A percentile compares a stretch with the other conserved stretches of the same genome.
These are phyloP conservation scores for Torulaspora pretoriensis DNA, from an alignment of 1,139 yeast species.

Conservation along the genomic window DNA sequence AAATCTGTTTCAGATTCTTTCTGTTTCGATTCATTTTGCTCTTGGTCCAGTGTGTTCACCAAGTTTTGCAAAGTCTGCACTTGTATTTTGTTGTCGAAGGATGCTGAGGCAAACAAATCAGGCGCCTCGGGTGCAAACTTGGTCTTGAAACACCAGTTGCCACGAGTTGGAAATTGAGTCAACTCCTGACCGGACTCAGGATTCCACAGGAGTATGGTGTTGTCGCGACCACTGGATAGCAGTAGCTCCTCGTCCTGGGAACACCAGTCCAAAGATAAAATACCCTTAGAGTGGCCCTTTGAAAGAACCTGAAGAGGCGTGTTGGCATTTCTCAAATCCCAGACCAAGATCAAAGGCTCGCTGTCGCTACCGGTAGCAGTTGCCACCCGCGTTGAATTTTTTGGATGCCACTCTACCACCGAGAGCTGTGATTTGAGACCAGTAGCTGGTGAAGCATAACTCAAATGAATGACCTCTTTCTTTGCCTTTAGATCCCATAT, in stretches of 20 bases:
- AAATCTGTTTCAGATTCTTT: conserved; percentile 64
- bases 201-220: conserved; percentile 85
- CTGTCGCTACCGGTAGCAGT: conserved; percentile 84
- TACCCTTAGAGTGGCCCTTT: conserved; percentile 80
- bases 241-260: conserved; percentile 70
- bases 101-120: conserved; percentile 87
- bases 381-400: conserved; percentile 73
- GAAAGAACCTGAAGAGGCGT: conserved; percentile 71
- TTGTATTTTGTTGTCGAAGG: conserved; percentile 82
- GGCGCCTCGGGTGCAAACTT: conserved; percentile 86
- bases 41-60: conserved; percentile 29
- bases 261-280: conserved; percentile 92
- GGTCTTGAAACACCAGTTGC: conserved; percentile 91
- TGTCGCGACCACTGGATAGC: conserved; percentile 88
- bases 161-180: conserved; percentile 86
- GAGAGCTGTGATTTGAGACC: conserved; percentile 54
- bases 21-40: conserved; percentile 38
- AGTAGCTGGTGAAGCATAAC: conserved; percentile 50
- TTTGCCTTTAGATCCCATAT: conserved; percentile 91
- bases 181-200: conserved; percentile 64
- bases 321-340: conserved; percentile 93
- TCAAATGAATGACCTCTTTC: conserved; percentile 82
- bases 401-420: conserved; percentile 85
- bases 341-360: conserved; percentile 75
- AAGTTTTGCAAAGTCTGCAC: conserved; percentile 83